Evolutionary conservation across 225 moss, liverwort and hornwort species (phyloP).

Genomic region (Marchantia polymorpha): DNA sequence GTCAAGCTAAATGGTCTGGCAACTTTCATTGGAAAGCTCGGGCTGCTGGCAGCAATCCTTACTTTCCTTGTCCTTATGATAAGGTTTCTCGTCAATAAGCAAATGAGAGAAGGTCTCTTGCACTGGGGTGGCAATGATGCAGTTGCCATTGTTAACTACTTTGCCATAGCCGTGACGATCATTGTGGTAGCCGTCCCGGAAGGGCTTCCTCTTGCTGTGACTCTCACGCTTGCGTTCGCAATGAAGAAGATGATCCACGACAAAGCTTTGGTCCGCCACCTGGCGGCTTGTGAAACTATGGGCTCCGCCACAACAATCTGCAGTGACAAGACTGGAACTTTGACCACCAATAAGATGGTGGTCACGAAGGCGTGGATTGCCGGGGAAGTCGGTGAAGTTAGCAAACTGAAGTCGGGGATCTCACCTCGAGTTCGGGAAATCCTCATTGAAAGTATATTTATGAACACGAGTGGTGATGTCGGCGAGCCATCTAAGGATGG

Average conservation of each 20-base stretch:
- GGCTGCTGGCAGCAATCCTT: constrained; percentile 60
- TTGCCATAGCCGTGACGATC: constrained; percentile 92
- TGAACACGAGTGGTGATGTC: constrained; percentile 72
- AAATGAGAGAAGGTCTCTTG: constrained; percentile 37
- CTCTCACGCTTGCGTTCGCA: constrained; percentile 88
- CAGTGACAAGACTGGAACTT: constrained; percentile 93
- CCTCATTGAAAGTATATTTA: constrained; percentile 56
- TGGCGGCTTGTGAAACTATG: constrained; percentile 97
- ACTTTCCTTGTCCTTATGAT: constrained; percentile 79
- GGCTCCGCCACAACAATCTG: constrained; percentile 94
- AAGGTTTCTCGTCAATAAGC: constrained; percentile 46
- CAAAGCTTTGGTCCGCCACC: constrained; percentile 85
- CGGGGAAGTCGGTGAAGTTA: constrained; percentile 49
- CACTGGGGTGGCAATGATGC: constrained; percentile 62
- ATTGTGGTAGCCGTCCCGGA: constrained; percentile 96
- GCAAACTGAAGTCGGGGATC: constrained; percentile 40
- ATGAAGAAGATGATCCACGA: constrained; percentile 99
- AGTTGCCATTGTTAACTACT: constrained; percentile 64
- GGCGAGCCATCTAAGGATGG: constrained; percentile 44
- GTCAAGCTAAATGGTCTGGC: constrained; percentile 82
- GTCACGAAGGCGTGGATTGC: constrained; percentile 83
- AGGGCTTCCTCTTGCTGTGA: constrained; percentile 91
- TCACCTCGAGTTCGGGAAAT: constrained; percentile 27
- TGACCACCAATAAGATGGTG: constrained; percentile 88
- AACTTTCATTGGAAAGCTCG: constrained; percentile 81